phyloP scores from a whole-genome alignment of 805 yeast species.

The Metschnikowia hibisci region DNA sequence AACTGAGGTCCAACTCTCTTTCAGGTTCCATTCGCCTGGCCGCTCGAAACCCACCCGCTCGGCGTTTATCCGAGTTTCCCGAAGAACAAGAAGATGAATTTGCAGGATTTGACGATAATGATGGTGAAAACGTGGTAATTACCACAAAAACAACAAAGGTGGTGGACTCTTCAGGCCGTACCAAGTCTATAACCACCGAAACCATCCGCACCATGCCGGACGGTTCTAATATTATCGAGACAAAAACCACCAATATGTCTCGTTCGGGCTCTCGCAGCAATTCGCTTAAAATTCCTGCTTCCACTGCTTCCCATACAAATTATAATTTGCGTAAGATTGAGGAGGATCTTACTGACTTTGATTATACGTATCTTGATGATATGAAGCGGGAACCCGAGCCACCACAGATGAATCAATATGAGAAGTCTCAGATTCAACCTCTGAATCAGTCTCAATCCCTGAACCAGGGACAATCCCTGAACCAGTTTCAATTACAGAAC shows the following conservation, averaged over 20 bases:
- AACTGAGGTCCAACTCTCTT: conserved; percentile 8
- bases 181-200: conserved; percentile 52
- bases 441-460: no score
- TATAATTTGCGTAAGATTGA: conserved; percentile 37
- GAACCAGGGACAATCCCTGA: no score
- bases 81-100: conserved; percentile 20
- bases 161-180: conserved; percentile 48
- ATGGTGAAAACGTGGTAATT: conserved; percentile 22
- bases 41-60: neutral
- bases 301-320: conserved; percentile 14
- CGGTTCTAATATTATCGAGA: conserved; percentile 41
- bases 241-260: conserved; percentile 39
- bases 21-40: conserved; percentile 9
- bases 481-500: no score
- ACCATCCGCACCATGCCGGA: conserved; percentile 47
- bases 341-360: conserved; percentile 42
- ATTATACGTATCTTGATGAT: conserved; percentile 36
- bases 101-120: conserved; percentile 17
- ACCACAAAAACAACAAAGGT: conserved; percentile 50
- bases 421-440: no score
- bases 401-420: no score
- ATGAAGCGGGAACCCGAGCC: no score
- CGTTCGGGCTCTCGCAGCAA: conserved; percentile 32
- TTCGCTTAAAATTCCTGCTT: conserved; percentile 21
- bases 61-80: conserved; percentile 6